Evolutionary conservation across 2,329 filamentous ascomycete genomes (phyloP).

Genomic region (Fulvia fulva): DNA sequence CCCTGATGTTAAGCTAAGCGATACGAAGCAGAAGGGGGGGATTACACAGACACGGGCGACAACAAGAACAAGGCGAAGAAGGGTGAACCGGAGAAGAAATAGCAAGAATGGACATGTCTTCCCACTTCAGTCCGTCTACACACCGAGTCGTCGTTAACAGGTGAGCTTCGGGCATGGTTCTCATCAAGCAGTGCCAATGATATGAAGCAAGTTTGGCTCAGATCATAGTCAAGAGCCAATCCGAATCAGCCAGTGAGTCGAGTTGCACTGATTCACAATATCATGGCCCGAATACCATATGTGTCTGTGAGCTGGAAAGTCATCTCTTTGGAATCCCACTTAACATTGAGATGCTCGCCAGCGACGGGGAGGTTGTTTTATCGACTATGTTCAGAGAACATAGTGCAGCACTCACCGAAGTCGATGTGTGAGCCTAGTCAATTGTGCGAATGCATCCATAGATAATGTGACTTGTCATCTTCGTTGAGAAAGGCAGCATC

Average conservation of each 20-base stretch:
- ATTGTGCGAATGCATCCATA: neutral
- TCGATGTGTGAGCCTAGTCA: conserved; percentile 1
- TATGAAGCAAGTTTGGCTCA: too few relatives aligned
- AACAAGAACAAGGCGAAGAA: conserved; percentile 29
- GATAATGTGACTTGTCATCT: neutral
- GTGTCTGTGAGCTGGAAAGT: conserved; percentile 8
- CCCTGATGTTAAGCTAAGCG: too few relatives aligned
- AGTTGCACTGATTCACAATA: neutral
- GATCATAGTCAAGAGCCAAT: too few relatives aligned
- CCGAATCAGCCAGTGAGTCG: too few relatives aligned
- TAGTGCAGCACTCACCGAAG: conserved; percentile 3
- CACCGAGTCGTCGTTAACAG: too few relatives aligned
- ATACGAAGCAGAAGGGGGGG: conserved; percentile 31
- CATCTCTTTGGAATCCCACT: conserved; percentile 3
- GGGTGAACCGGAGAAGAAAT: conserved; percentile 34
- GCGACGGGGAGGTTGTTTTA: conserved; percentile 1
- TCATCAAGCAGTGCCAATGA: too few relatives aligned
- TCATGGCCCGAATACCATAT: conserved; percentile 5
- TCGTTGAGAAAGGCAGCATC: neutral
- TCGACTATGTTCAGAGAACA: neutral
- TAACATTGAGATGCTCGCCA: conserved; percentile 4
- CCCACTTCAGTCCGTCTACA: too few relatives aligned
- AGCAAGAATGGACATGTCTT: neutral
- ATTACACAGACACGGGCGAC: conserved; percentile 31
- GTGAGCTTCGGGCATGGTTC: too few relatives aligned